Evolutionary conservation across 345 rosid genomes (phyloP).

Genomic region (Nephelium lappaceum): DNA sequence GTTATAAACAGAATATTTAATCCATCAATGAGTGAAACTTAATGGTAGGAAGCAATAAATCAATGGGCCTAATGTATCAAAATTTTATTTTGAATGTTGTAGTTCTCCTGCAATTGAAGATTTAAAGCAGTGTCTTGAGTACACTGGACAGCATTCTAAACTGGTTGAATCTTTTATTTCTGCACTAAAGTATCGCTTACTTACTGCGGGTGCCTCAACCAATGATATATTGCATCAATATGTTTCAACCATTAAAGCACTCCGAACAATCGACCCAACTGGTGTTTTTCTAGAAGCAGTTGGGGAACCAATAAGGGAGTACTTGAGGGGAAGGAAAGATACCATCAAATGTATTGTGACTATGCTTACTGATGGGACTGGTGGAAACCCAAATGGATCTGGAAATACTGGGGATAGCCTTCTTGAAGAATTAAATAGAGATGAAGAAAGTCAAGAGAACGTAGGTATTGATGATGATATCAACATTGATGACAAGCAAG

Average conservation of each 20-base stretch:
- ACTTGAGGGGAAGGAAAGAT: constrained; percentile 89
- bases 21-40: constrained; percentile 15
- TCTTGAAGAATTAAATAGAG: constrained; percentile 94
- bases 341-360: constrained; percentile 96
- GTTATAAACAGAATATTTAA: neutral
- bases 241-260: constrained; percentile 94
- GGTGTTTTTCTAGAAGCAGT: constrained; percentile 96
- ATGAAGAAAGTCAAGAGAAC: constrained; percentile 85
- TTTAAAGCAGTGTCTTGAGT: constrained; percentile 91
- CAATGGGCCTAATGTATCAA: constrained; percentile 15
- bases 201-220: constrained; percentile 98
- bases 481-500: constrained; percentile 84
- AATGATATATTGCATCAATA: constrained; percentile 99
- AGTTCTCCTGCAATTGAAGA: constrained; percentile 96
- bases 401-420: constrained; percentile 93
- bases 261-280: constrained; percentile 89
- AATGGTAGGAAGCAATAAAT: constrained; percentile 5
- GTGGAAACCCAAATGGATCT: constrained; percentile 80
- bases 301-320: constrained; percentile 95
- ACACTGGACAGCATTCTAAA: constrained; percentile 95
- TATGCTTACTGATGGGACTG: constrained; percentile 95
- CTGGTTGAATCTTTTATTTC: constrained; percentile 91
- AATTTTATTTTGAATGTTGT: constrained; percentile 30
- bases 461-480: constrained; percentile 72
- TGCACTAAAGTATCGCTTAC: constrained; percentile 82